Evolutionary conservation across 176 grass and related monocot genomes (phyloP).

Genomic region (Calamus simplicifolius): DNA sequence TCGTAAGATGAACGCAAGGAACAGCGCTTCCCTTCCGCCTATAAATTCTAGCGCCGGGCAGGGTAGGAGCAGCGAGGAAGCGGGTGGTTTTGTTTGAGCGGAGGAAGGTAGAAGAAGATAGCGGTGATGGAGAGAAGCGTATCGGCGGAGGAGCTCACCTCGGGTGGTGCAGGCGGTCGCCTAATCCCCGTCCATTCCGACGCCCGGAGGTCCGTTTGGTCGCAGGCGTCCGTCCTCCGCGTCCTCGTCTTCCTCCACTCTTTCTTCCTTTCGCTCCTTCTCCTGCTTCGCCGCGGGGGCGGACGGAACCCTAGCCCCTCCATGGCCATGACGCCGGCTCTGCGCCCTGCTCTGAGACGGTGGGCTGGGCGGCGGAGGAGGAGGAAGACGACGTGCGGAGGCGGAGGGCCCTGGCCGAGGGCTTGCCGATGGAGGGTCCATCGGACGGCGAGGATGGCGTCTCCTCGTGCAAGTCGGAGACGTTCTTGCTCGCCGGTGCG

Average conservation of each 20-base stretch:
- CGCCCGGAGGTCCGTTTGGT: constrained; percentile 45
- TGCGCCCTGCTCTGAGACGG: not conserved
- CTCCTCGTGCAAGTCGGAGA: constrained; percentile 18
- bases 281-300: constrained; percentile 32
- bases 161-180: constrained; percentile 62
- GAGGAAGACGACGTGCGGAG: constrained; percentile 44
- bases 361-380: not conserved
- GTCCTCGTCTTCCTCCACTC: constrained; percentile 63
- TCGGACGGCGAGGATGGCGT: not conserved
- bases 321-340: not conserved
- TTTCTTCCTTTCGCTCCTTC: constrained; percentile 66
- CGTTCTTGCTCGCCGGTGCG: constrained; percentile 48
- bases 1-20: too few relatives aligned
- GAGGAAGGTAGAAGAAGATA: not conserved
- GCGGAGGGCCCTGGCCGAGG: constrained; percentile 18
- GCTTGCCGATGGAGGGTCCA: constrained; percentile 28
- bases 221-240: constrained; percentile 55
- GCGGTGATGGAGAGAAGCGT: not conserved
- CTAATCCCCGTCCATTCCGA: constrained; percentile 65
- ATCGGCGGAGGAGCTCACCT: constrained; percentile 56
- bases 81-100: too few relatives aligned
- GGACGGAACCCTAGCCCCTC: not conserved
- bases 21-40: too few relatives aligned
- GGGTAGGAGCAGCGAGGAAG: too few relatives aligned
- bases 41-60: too few relatives aligned